Percentiles rank a stretch among this genome's conserved stretches.
Conservation (phyloP, 2,329 filamentous ascomycete genomes). For the Lasiodiplodia citricola region DNA sequence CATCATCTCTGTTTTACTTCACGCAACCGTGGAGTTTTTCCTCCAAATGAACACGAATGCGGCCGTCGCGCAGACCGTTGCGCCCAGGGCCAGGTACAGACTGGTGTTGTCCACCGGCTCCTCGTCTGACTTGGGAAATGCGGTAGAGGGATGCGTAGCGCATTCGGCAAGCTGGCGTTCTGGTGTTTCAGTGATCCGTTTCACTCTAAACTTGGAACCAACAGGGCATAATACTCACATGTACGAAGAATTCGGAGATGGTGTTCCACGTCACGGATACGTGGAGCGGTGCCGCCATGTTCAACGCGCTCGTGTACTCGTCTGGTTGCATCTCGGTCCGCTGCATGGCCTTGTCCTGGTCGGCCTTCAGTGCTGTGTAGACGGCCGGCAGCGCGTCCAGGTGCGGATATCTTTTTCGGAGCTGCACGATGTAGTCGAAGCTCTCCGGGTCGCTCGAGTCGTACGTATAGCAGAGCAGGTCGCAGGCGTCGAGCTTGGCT, state of each 20-base stretch:
- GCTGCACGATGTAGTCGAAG: constrained; percentile 85
- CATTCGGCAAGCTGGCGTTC: constrained; percentile 74
- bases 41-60: constrained; percentile 67
- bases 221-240: constrained; percentile 41
- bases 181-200: constrained; percentile 7
- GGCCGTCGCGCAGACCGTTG: constrained; percentile 64
- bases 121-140: constrained; percentile 88
- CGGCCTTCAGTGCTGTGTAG: constrained; percentile 92
- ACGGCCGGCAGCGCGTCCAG: constrained; percentile 89
- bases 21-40: constrained; percentile 38
- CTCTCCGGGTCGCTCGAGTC: constrained; percentile 97
- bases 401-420: constrained; percentile 79
- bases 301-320: constrained; percentile 81
- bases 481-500: constrained; percentile 87
- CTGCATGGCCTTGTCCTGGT: constrained; percentile 96
- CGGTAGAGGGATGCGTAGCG: constrained; percentile 85
- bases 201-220: constrained; percentile 34
- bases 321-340: constrained; percentile 87
- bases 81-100: constrained; percentile 83
- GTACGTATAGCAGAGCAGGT: constrained; percentile 93
- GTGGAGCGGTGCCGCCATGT: constrained; percentile 90
- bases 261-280: constrained; percentile 94
- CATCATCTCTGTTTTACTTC: background rate
- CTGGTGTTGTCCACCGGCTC: constrained; percentile 82
- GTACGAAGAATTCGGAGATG: constrained; percentile 92